Evolutionary conservation across 768 basidiomycete genomes (phyloP), one percentile per base, ranked within the genome.

Genomic region (Podaxis sp.): DNA sequence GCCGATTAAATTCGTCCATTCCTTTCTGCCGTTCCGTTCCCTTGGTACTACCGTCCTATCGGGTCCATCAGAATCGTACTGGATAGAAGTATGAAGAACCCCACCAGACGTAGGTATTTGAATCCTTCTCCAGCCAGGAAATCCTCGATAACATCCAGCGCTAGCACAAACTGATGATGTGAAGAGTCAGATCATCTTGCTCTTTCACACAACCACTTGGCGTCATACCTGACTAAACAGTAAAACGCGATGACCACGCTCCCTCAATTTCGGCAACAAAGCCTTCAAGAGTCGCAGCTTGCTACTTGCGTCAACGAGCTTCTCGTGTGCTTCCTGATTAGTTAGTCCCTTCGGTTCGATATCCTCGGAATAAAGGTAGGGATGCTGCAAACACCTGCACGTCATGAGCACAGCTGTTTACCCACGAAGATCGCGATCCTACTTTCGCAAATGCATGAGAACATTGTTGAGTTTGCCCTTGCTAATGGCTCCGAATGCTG

Each of bases 1-100:
- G 88, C 41, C 85, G 87, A 74, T 99, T 98, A 80, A 91, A 99
- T 65, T 88, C 87, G 67, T 99, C 97, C 88, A 99, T 97, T 53
- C 86, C 88, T 71, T 93, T 93, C 72, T 99, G 97, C 24, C 97
- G 84, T n/a, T 86, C 84, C 3, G 80, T 79, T 67, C 91, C 88
- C 71, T 91, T 91, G 3, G 94, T 95, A 64, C 85, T 88, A 11
- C 97, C 97, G 71, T 98, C 96, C 91, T 96, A 67, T 1, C 46
- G 19, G 64, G 46, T 11, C 47, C 7, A 47, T 61, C 57, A 65
- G 40, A 17, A 57, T 13, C 47, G 55, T 63, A 22, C 15, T 22
- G 29, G 50, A 47, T 36, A 55, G 54, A 6, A 43, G 52, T 37
- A 2, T 13, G 54, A 68, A 57, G 41, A 56, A 41, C 63, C 80